A percentile compares a stretch with the other conserved stretches of the same genome.
Conservation (phyloP, 2,329 filamentous ascomycete species). For the Aureobasidium sp. region DNA sequence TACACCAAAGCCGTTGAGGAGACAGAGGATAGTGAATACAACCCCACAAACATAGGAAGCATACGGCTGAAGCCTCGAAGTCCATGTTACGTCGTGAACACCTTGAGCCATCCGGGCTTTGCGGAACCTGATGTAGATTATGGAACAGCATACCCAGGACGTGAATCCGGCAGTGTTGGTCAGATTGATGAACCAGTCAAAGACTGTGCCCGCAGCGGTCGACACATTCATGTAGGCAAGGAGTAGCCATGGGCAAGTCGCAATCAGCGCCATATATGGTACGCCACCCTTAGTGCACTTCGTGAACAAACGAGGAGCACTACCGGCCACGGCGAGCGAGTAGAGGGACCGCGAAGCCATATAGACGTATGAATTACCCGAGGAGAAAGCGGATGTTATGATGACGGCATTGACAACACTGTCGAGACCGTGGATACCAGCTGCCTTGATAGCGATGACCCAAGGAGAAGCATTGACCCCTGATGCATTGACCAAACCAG, state of each 20-base stretch:
- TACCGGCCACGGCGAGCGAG: conserved; percentile 53
- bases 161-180: conserved; percentile 52
- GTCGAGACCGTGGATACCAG: conserved; percentile 50
- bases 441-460: conserved; percentile 44
- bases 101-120: conserved; percentile 50
- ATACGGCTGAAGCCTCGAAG: too few relatives aligned
- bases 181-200: conserved; percentile 65
- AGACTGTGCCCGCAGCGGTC: conserved; percentile 41
- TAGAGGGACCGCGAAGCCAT: conserved; percentile 45
- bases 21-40: too few relatives aligned
- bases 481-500: conserved; percentile 43
- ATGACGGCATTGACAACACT: conserved; percentile 61
- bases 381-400: conserved; percentile 54
- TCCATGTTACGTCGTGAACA: conserved; percentile 43
- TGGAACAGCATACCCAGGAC: conserved; percentile 48
- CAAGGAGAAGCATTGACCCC: conserved; percentile 49
- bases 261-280: conserved; percentile 42
- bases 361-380: conserved; percentile 49
- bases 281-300: conserved; percentile 55
- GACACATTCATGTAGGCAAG: conserved; percentile 45
- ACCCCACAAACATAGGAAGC: too few relatives aligned
- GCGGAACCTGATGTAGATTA: conserved; percentile 54
- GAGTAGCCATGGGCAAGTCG: conserved; percentile 37
- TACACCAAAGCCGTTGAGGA: conserved; percentile 57
- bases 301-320: conserved; percentile 56